Evolutionary conservation across 108 stramenopile genomes (phyloP), one percentile per base, ranked within the genome.

Genomic region (Fragilaria crotonensis): DNA sequence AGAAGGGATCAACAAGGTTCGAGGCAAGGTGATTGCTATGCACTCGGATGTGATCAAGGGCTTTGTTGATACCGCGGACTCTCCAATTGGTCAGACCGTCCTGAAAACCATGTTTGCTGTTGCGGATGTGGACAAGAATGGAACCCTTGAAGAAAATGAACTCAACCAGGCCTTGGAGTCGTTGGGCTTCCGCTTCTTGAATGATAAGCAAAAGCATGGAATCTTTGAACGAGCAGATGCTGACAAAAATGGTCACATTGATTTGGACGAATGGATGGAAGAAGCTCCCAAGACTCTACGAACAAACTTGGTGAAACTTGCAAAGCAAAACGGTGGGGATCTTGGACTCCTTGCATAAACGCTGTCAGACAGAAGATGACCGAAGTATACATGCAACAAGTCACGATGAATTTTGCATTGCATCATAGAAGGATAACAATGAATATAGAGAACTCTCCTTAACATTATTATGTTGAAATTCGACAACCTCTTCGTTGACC

Each of bases 301-400:
- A 48, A 83, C 81, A 4, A 87, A 89, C 45, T 63, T 93, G 59
- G 71, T 85, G 45, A 93, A 87, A 70, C 64, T 93, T 41, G 91
- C 91, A 23, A 93, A 93, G 85, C 75, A 72, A 46, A 93, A 93
- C 53, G 91, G 91, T 25, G 85, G 81, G 32, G 87, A 89, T 26
- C 62, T 93, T 52, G 91, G 91, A 19, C 74, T 93, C 53, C 62
- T 93, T 36, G 85, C 77, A 17, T 93, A 71, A 70, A n/a, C n/a
- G n/a, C n/a, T n/a, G n/a, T n/a, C n/a, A n/a, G n/a, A n/a, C n/a
- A n/a, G n/a, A n/a, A n/a, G n/a, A n/a, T n/a, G n/a, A n/a, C n/a
- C n/a, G n/a, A n/a, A n/a, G n/a, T n/a, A n/a, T n/a, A n/a, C n/a
- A n/a, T n/a, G n/a, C n/a, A n/a, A n/a, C n/a, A n/a, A n/a, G n/a